A percentile compares a stretch with the other conserved stretches of the same genome.
These are phyloP conservation scores for Metrosideros polymorpha DNA, from an alignment of 441 rosid species.

Conservation along the genomic window DNA sequence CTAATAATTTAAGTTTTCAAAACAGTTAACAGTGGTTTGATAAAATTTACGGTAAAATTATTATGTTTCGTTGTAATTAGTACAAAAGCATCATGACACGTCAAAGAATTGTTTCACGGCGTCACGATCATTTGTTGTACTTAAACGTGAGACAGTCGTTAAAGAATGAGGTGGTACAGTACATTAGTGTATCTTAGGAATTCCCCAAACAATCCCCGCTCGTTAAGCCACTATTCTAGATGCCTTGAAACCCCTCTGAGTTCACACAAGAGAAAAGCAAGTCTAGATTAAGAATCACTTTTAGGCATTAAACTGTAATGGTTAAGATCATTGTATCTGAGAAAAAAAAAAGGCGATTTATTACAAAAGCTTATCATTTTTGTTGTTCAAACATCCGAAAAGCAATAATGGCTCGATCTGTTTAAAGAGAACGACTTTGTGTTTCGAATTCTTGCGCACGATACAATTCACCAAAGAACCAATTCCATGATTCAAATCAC, in stretches of 20 bases:
- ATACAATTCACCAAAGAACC: not conserved
- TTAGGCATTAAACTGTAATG: not conserved
- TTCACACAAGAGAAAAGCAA: not conserved
- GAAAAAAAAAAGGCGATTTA: not conserved
- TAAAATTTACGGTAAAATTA: not conserved
- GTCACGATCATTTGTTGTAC: not conserved
- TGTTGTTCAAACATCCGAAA: not conserved
- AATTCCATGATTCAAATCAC: not conserved
- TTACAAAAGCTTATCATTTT: not conserved
- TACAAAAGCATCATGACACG: not conserved
- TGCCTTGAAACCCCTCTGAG: not conserved
- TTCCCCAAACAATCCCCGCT: not conserved
- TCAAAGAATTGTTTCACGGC: not conserved
- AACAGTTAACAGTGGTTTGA: accelerated
- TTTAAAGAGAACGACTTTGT: not conserved
- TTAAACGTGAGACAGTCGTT: not conserved
- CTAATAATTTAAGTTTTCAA: too few relatives aligned
- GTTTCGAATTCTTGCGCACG: not conserved
- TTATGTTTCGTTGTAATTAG: accelerated
- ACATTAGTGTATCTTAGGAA: not conserved
- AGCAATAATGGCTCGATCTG: not conserved
- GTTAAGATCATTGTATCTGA: constrained; percentile 19
- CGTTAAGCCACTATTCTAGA: not conserved
- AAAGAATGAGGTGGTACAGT: not conserved
- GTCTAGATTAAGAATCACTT: not conserved